Conservation (phyloP, 2,329 filamentous ascomycete genomes). For the Fusarium foetens region DNA sequence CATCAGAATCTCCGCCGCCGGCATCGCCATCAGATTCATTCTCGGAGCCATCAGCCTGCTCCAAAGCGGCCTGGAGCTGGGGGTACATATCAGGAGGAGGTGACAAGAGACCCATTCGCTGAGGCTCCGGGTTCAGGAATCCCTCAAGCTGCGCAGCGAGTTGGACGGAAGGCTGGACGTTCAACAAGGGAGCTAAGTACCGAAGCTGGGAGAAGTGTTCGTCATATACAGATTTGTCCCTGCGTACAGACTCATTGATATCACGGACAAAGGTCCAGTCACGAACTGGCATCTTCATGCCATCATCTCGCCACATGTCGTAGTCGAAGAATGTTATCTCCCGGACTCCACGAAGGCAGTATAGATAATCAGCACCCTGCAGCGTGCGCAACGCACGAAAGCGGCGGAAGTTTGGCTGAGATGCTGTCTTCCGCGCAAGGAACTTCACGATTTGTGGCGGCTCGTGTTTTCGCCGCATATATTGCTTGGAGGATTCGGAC, state of each 20-base stretch:
- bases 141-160: background rate
- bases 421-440: constrained; percentile 44
- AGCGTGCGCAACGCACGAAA: constrained; percentile 52
- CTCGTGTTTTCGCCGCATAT: constrained; percentile 54
- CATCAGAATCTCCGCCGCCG: background rate
- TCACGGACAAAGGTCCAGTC: constrained; percentile 47
- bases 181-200: constrained; percentile 37
- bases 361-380: constrained; percentile 58
- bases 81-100: constrained; percentile 16
- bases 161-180: constrained; percentile 3
- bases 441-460: constrained; percentile 30
- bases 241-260: constrained; percentile 39
- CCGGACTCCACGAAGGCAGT: constrained; percentile 56
- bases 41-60: background rate
- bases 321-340: constrained; percentile 56
- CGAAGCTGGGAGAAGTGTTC: constrained; percentile 26
- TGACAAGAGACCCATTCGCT: background rate
- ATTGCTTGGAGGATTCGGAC: constrained; percentile 47
- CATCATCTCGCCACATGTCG: constrained; percentile 34
- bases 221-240: constrained; percentile 25
- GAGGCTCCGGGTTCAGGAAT: background rate
- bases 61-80: constrained; percentile 6
- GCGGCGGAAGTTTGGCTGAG: constrained; percentile 54
- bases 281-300: constrained; percentile 32
- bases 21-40: background rate